Conservation (phyloP, 495 filamentous ascomycete genomes). For the Neurospora tetraspora region DNA sequence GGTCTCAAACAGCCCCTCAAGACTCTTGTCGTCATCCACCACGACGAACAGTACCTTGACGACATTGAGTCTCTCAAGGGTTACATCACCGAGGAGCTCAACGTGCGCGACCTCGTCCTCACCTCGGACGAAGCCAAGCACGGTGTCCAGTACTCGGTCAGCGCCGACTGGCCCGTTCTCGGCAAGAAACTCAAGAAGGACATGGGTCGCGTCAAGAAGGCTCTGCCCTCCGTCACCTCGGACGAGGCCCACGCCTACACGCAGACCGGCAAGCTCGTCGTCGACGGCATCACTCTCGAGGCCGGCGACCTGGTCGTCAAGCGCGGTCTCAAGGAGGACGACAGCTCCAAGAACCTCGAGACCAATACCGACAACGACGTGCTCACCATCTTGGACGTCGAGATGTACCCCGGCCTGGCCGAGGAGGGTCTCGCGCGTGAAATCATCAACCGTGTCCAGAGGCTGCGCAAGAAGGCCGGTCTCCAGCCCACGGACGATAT, state of each 20-base stretch:
- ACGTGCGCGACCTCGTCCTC: conserved; percentile 75
- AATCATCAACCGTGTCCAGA: conserved; percentile 37
- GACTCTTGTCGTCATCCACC: conserved; percentile 83
- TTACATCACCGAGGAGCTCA: conserved; percentile 86
- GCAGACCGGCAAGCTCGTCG: conserved; percentile 55
- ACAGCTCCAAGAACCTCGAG: conserved; percentile 60
- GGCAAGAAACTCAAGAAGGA: conserved; percentile 98
- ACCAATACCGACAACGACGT: conserved; percentile 62
- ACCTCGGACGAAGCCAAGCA: conserved; percentile 83
- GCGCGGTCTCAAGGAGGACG: conserved; percentile 62
- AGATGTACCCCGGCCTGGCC: conserved; percentile 31
- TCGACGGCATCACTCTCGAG: conserved; percentile 74
- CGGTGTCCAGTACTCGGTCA: conserved; percentile 79
- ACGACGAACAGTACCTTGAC: conserved; percentile 70
- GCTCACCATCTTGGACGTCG: conserved; percentile 32
- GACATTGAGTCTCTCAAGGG: conserved; percentile 75
- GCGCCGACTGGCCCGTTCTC: conserved; percentile 84
- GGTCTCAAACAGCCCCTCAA: conserved; percentile 86
- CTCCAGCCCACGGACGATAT: conserved; percentile 35
- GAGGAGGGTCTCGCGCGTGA: conserved; percentile 36
- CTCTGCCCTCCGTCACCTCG: conserved; percentile 67
- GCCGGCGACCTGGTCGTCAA: conserved; percentile 78
- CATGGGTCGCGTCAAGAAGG: conserved; percentile 80
- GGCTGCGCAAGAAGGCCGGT: conserved; percentile 36
- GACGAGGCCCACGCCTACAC: conserved; percentile 70